These are phyloP conservation scores for Botryosphaeria dothidea DNA, from an alignment of 2,329 filamentous ascomycete species.

Conservation along the genomic window DNA sequence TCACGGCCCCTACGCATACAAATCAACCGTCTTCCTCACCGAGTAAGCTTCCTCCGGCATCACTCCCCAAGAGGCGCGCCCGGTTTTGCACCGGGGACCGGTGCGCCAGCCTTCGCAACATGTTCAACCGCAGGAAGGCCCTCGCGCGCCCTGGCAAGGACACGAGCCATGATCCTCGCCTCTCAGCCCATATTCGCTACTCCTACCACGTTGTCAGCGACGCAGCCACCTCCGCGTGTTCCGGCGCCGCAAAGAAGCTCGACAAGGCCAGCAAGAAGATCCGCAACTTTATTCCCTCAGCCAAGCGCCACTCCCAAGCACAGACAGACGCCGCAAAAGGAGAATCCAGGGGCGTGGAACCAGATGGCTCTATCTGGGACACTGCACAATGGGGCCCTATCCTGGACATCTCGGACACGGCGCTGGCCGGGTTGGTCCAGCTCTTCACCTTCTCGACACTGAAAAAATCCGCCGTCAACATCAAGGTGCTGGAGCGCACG, in stretches of 20 bases:
- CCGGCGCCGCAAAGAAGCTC: not conserved
- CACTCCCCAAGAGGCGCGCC: not conserved
- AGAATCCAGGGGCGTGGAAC: not conserved
- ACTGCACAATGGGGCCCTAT: not conserved
- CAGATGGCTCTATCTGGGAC: not conserved
- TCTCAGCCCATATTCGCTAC: not conserved
- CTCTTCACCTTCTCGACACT: slow-evolving; percentile 4
- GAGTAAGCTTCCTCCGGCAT: not conserved
- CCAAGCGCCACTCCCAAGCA: not conserved
- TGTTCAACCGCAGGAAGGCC: not conserved
- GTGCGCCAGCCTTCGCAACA: not conserved
- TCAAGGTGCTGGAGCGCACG: not conserved
- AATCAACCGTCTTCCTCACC: not conserved
- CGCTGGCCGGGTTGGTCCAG: not conserved
- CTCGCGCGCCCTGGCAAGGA: not conserved
- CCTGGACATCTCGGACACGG: not conserved
- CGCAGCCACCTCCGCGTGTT: not conserved
- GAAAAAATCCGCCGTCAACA: not conserved
- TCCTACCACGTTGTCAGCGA: not conserved
- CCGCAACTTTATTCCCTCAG: not conserved
- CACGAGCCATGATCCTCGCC: not conserved
- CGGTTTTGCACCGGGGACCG: not conserved
- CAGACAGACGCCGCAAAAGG: not conserved
- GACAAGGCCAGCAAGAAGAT: not conserved
- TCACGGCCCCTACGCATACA: not conserved